These are phyloP conservation scores for Filobasidium floriforme DNA, from an alignment of 768 basidiomycete species.

Conservation along the genomic window DNA sequence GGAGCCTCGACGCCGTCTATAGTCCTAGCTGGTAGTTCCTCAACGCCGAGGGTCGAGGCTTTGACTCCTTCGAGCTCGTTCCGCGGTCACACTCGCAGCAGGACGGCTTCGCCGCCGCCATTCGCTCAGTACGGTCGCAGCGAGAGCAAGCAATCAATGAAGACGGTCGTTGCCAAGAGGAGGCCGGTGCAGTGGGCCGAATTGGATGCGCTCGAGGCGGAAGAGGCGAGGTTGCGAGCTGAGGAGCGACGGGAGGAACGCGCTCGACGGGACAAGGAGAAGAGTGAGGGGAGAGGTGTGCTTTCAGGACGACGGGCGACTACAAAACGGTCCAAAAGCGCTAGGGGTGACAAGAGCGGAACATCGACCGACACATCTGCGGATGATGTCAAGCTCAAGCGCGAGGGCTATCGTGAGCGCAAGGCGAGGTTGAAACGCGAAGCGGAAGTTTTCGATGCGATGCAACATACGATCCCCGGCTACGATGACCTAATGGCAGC, in stretches of 20 bases:
- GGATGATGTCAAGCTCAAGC: not conserved
- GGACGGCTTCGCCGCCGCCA: not conserved
- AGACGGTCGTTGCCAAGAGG: not conserved
- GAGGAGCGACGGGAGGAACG: constrained; percentile 3
- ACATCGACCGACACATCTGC: not conserved
- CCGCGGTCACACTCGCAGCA: not conserved
- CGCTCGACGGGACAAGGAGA: constrained; percentile 12
- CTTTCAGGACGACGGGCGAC: not conserved
- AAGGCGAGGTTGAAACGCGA: constrained; percentile 29
- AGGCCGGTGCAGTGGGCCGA: constrained; percentile 3
- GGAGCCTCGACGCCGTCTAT: not conserved
- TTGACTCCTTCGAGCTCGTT: not conserved
- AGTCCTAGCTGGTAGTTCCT: not conserved
- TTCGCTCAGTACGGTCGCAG: not conserved
- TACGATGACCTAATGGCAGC: constrained; percentile 57
- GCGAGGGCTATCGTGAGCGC: constrained; percentile 27
- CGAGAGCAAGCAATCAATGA: not conserved
- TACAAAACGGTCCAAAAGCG: not conserved
- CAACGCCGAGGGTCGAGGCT: not conserved
- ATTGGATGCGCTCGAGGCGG: not conserved
- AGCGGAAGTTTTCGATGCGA: constrained; percentile 33
- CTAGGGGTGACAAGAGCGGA: not conserved
- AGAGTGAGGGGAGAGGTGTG: not conserved
- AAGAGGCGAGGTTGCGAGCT: not conserved
- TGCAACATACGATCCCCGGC: constrained; percentile 49